These are phyloP conservation scores for Phytophthora uliginosa DNA, from an alignment of 352 stramenopile species.

Conservation along the genomic window DNA sequence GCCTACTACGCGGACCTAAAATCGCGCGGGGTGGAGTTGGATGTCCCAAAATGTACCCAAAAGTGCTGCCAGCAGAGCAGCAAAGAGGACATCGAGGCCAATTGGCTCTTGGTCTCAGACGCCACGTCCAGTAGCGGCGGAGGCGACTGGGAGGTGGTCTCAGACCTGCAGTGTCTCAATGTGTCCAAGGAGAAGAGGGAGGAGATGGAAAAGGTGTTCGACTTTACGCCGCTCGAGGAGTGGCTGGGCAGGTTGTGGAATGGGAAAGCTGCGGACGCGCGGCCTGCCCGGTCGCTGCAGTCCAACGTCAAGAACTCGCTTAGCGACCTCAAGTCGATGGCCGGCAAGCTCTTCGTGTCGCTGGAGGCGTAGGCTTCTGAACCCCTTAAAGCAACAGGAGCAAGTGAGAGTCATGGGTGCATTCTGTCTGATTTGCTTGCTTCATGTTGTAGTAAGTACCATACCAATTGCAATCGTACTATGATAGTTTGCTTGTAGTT, in stretches of 20 bases:
- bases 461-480: conserved; percentile 24
- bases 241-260: conserved; percentile 75
- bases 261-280: conserved; percentile 33
- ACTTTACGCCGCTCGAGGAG: conserved; percentile 71
- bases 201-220: conserved; percentile 66
- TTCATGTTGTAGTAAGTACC: conserved; percentile 21
- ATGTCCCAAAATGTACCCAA: conserved; percentile 58
- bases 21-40: conserved; percentile 29
- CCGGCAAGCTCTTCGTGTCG: conserved; percentile 63
- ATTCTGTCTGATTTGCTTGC: neutral
- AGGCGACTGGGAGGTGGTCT: conserved; percentile 82
- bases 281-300: conserved; percentile 42
- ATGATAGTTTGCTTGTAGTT: neutral
- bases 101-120: conserved; percentile 84
- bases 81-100: conserved; percentile 86
- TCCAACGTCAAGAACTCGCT: conserved; percentile 68
- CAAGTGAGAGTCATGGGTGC: neutral
- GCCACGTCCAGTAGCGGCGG: conserved; percentile 55
- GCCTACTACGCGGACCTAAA: conserved; percentile 74
- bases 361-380: conserved; percentile 35
- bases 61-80: conserved; percentile 70
- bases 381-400: conserved; percentile 3
- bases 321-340: conserved; percentile 67
- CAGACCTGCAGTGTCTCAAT: conserved; percentile 64
- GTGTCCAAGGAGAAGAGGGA: conserved; percentile 71